Base-by-base conservation (phyloP, 2,329 filamentous ascomycete genomes). In the Furcasterigmium furcatum region DNA sequence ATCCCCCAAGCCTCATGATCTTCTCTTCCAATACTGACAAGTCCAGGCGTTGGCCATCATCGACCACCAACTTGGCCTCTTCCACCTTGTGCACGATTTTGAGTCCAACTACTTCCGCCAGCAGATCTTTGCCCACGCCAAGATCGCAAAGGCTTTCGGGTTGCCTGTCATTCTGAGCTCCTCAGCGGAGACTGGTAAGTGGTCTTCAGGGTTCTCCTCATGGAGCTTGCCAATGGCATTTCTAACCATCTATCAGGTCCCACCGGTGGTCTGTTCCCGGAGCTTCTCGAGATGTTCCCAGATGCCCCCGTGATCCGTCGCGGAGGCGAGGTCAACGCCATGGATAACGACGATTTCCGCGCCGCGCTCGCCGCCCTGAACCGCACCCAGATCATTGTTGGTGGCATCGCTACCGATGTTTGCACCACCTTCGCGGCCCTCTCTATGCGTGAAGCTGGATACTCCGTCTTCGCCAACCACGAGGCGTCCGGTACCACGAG, bases 341-440 rank as follows among this genome's bases (percentile, higher is more conserved):
- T 78, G 80, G 80, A 85, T 53, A 84, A 83, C 49, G 55, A 69
- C 8, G 76, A 80, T 0, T 82, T 84, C 63, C 69, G 70, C 29
- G 67, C 63, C 4, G 80, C 80, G 3, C 69, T 84, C 44, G 62
- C 70, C 51, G 77, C 75, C 2, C 77, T 76, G 0, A 73, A 73
- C n/a, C 77, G 76, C 55, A 79, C 69, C 32, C 81, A 84, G 58
- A 60, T 84, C 49, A 81, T 84, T 53, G 61, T 85, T 10, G 78
- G 66, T n/a, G 80, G 80, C 18, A 82, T 84, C 47, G 68, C 73
- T 3, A 84, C 80, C 2, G 80, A 84, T 59, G 79, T 83, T 51
- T 82, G 77, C 65, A 81, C 77, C 10, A 66, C 79, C 3, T 85
- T 84, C 66, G 70, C 81, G 18, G 77, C 81, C 1, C 71, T 84